phyloP scores from a whole-genome alignment of 225 moss, liverwort and hornwort species.

The Straminergon stramineum region DNA sequence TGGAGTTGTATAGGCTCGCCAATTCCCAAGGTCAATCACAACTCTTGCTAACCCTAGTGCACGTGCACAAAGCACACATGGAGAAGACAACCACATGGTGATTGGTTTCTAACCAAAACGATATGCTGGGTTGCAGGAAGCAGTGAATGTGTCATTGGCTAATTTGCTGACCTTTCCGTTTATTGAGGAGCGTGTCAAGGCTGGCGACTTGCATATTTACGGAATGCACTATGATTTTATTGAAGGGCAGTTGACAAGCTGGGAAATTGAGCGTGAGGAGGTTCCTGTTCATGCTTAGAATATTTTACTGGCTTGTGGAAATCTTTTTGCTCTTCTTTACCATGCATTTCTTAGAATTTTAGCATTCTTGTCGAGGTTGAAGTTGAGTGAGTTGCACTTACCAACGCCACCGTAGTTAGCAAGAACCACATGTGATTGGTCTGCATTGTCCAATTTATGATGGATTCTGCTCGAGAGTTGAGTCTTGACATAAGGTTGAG shows the following conservation, averaged over 20 bases:
- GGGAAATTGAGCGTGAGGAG: constrained; percentile 43
- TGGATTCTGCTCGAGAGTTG: background rate
- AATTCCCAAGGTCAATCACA: background rate
- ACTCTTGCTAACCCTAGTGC: background rate
- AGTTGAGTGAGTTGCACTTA: background rate
- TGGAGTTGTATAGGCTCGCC: background rate
- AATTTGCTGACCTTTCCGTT: constrained; percentile 76
- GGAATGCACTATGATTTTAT: constrained; percentile 85
- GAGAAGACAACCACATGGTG: too few relatives aligned
- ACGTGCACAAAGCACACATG: background rate
- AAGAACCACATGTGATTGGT: background rate
- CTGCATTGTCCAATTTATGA: background rate
- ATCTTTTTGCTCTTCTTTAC: background rate
- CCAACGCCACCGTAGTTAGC: background rate
- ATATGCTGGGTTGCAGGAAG: constrained; percentile 45
- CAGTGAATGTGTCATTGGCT: constrained; percentile 59
- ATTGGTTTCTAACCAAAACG: background rate
- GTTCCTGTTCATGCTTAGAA: background rate
- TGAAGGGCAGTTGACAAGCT: constrained; percentile 59
- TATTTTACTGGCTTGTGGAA: background rate
- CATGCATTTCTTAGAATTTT: background rate
- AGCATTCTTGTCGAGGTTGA: background rate
- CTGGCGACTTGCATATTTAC: constrained; percentile 44
- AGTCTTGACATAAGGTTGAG: background rate
- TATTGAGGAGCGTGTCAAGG: constrained; percentile 59